Evolutionary conservation across 768 basidiomycete genomes (phyloP).

Genomic region (Serendipita sp.): DNA sequence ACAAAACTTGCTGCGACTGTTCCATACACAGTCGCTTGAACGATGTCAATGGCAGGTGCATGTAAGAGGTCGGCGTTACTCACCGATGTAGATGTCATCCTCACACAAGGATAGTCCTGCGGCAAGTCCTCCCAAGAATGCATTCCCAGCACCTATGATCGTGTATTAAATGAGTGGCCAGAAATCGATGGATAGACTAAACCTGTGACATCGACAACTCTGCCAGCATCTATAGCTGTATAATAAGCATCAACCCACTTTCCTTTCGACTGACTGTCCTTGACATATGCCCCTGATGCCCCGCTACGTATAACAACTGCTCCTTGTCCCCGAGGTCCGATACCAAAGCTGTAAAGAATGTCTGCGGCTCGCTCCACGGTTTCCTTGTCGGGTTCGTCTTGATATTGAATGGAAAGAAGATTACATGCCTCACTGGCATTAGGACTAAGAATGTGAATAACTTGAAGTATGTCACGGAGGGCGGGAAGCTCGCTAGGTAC

Average conservation of each 20-base stretch:
- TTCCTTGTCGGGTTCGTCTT: constrained; percentile 31
- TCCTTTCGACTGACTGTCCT: constrained; percentile 26
- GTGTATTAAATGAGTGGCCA: constrained; percentile 3
- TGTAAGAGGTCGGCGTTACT: constrained; percentile 14
- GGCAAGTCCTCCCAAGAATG: constrained; percentile 70
- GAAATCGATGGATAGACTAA: constrained; percentile 13
- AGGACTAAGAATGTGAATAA: constrained; percentile 59
- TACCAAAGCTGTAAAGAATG: constrained; percentile 43
- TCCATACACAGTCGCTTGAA: constrained; percentile 51
- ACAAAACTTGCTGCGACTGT: constrained; percentile 68
- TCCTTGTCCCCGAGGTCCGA: constrained; percentile 35
- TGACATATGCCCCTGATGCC: constrained; percentile 51
- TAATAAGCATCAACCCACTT: constrained; percentile 68
- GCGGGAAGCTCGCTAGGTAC: constrained; percentile 63
- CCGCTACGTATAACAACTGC: constrained; percentile 65
- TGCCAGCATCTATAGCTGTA: constrained; percentile 29
- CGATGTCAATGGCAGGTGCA: not conserved
- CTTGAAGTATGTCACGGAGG: constrained; percentile 40
- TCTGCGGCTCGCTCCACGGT: constrained; percentile 52
- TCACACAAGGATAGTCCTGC: constrained; percentile 47
- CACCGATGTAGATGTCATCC: constrained; percentile 55
- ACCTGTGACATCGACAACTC: constrained; percentile 75
- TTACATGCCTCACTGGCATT: constrained; percentile 73
- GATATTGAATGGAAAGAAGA: constrained; percentile 35
- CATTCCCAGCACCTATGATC: constrained; percentile 68